Base-by-base conservation (phyloP, 140 eudicot genomes). In the Stevia rebaudiana region DNA sequence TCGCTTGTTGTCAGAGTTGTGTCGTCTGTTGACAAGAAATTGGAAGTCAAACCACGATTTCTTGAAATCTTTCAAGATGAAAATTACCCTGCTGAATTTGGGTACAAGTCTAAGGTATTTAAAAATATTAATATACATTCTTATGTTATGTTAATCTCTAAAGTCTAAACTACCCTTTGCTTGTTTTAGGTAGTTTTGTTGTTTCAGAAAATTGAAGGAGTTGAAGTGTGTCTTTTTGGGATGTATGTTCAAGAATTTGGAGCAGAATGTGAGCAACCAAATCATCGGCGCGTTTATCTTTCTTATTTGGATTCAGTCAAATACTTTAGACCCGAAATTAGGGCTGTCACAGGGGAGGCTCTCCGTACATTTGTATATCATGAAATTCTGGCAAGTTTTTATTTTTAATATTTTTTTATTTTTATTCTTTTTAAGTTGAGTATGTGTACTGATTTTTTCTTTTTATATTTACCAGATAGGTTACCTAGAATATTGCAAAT, bases 181-280 rank as follows among this genome's bases (percentile, higher is more conserved):
- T 42, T 78, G 63, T 49, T 72, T 52, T 82, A 91, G 98, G 98
- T 85, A 3, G 83, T 91, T 41, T 71, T 91, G 62, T 69, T 91
- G 61, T 91, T 91, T 62, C 98, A 91, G 81, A 87, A 85, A 79
- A 91, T 88, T 52, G 98, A 91, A 81, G 98, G 98, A 35, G 98
- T 91, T 19, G 98, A 91, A 85, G 98, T 91, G 46, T 91, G 98
- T 85, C 76, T 91, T 37, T 91, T 84, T 83, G 98, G 98, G 72
- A 91, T 91, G 98, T 91, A 91, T 76, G 96, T 91, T 42, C 98
- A 91, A 79, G 98, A 91, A 67, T 91, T 87, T 62, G 98, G 96
- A 65, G 65, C 96, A 43, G 96, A 91, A 36, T 82, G 87, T 66
- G 82, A 78, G 61, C 96, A 81, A 73, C 98, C 98, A 60, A 91